Evolutionary conservation across 768 basidiomycete genomes (phyloP).

Genomic region (Lactarius sanguifluus): DNA sequence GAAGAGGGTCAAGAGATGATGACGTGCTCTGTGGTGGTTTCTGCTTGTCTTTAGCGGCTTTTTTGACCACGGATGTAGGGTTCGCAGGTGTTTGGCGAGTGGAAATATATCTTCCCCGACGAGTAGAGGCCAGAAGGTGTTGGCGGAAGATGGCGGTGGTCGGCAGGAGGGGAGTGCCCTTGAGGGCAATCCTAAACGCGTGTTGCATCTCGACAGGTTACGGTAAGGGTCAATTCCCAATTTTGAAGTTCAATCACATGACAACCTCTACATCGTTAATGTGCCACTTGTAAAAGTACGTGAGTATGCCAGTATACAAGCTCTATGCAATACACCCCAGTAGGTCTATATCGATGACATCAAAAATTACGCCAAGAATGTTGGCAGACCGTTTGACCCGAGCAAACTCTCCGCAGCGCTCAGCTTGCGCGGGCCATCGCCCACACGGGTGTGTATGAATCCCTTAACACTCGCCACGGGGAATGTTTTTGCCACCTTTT

Average conservation of each 20-base stretch:
- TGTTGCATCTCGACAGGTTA: constrained; percentile 9
- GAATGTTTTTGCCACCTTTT: constrained; percentile 69
- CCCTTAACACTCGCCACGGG: constrained; percentile 78
- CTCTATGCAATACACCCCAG: constrained; percentile 15
- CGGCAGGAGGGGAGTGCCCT: not conserved
- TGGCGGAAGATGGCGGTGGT: not conserved
- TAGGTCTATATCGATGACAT: not conserved
- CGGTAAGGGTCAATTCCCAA: not conserved
- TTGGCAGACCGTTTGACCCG: constrained; percentile 67
- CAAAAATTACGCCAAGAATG: constrained; percentile 40
- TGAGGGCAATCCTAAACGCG: not conserved
- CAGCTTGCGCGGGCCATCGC: constrained; percentile 83
- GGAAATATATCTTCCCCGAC: not conserved
- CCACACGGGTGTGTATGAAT: constrained; percentile 90
- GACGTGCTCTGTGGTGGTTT: not conserved
- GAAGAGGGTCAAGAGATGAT: constrained; percentile 15
- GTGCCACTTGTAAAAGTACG: no score
- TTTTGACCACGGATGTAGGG: not conserved
- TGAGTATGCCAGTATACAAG: not conserved
- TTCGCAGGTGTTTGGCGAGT: constrained; percentile 8
- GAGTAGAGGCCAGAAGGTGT: not conserved
- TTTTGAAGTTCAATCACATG: not conserved
- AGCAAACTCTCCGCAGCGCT: constrained; percentile 64
- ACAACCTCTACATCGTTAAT: not conserved
- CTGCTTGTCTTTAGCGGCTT: not conserved